Percentiles rank a stretch among this genome's conserved stretches.
These are phyloP conservation scores for Thalassiosira mediterranea DNA, from an alignment of 352 stramenopile species.

Conservation along the genomic window DNA sequence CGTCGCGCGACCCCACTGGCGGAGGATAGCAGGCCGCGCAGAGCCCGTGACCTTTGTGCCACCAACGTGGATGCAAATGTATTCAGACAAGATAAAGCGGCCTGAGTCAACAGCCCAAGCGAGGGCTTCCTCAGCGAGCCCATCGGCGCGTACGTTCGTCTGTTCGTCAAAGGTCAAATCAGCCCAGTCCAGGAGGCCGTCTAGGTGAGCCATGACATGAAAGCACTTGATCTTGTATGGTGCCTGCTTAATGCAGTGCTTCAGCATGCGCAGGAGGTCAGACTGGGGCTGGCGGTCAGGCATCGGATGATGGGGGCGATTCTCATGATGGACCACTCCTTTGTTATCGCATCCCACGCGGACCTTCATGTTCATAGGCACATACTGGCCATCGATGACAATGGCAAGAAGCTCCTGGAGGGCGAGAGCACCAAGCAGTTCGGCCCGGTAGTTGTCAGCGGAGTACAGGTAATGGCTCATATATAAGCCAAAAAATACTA, in stretches of 20 bases:
- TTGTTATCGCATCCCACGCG: constrained; percentile 32
- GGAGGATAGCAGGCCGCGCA: constrained; percentile 7
- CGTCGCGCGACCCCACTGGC: neutral
- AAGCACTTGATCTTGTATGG: neutral
- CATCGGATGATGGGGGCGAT: neutral
- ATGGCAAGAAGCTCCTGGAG: neutral
- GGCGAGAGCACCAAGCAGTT: constrained; percentile 10
- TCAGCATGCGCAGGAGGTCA: constrained; percentile 33
- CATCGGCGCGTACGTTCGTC: constrained; percentile 28
- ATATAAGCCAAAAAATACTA: too few species aligned
- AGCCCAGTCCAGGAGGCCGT: neutral
- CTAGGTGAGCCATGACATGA: constrained; percentile 32
- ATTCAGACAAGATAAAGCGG: constrained; percentile 20
- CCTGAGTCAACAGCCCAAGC: neutral
- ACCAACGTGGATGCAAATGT: neutral
- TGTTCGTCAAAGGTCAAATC: constrained; percentile 7
- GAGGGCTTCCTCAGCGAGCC: constrained; percentile 15
- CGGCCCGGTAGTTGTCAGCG: constrained; percentile 19
- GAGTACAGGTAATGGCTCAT: too few species aligned
- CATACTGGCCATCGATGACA: neutral
- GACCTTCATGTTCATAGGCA: neutral
- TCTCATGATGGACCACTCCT: constrained; percentile 36
- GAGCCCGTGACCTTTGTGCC: constrained; percentile 14
- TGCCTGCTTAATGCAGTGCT: neutral
- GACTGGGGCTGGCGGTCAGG: constrained; percentile 30